phyloP scores from a whole-genome alignment of 1,284 basidiomycete genomes.

The Cutaneotrichosporon mucoides region DNA sequence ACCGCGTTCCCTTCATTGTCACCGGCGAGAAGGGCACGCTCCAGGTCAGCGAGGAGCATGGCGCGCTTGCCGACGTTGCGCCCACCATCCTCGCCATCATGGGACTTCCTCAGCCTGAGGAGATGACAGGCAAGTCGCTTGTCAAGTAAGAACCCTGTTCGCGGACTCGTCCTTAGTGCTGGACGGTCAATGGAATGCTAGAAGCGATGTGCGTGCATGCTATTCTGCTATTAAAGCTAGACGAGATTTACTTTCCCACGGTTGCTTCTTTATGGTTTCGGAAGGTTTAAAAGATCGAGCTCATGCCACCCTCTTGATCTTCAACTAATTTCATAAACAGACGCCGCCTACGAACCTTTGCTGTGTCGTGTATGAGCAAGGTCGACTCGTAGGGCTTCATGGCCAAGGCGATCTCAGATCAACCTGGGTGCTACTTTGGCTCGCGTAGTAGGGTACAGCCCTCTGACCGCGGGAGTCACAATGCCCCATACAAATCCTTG shows the following conservation, averaged over 20 bases:
- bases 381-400: conserved; percentile 15
- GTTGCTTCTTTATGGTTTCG: not conserved
- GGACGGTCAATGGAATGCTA: too few species aligned
- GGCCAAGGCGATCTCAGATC: conserved; percentile 16
- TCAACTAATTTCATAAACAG: conserved; percentile 15
- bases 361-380: conserved; percentile 2
- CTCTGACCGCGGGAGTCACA: conserved; percentile 20
- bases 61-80: conserved; percentile 80
- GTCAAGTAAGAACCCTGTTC: conserved; percentile 4
- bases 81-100: conserved; percentile 76
- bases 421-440: conserved; percentile 21
- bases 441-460: conserved; percentile 12
- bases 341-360: conserved; percentile 18
- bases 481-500: conserved; percentile 14
- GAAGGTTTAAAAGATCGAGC: too few species aligned
- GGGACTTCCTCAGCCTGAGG: conserved; percentile 50
- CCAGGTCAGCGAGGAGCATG: conserved; percentile 55
- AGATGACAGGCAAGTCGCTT: conserved; percentile 22
- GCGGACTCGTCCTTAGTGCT: too few species aligned
- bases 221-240: too few species aligned
- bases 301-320: not conserved
- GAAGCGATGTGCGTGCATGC: too few species aligned
- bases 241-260: not conserved
- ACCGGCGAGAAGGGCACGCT: conserved; percentile 60
- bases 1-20: conserved; percentile 76